Percentiles rank a stretch among this genome's conserved stretches.
Conservation (phyloP, 805 yeast species). For the Saturnispora halmiae region DNA sequence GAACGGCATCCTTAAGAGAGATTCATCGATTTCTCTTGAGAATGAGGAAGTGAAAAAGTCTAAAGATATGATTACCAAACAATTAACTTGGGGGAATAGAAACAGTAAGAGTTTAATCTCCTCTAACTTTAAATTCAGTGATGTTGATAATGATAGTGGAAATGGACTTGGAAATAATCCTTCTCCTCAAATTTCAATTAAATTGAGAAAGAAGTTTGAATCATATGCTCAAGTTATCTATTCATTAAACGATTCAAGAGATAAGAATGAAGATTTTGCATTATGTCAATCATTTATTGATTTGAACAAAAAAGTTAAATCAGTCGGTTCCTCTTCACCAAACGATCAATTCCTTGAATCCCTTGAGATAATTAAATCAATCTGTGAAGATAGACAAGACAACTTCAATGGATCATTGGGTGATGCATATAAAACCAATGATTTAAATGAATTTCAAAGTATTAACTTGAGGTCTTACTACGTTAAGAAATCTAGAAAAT, state of each 20-base stretch:
- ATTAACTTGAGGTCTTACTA: slow-evolving; percentile 36
- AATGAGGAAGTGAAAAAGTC: slow-evolving; percentile 15
- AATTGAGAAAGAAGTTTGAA: slow-evolving; percentile 49
- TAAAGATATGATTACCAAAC: slow-evolving; percentile 19
- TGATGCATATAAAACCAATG: slow-evolving; percentile 21
- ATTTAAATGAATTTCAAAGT: slow-evolving; percentile 26
- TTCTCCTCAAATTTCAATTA: slow-evolving; percentile 32
- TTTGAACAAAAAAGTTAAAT: slow-evolving; percentile 48
- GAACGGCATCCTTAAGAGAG: slow-evolving; percentile 41
- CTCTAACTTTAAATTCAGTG: slow-evolving; percentile 24
- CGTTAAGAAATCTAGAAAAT: slow-evolving; percentile 45
- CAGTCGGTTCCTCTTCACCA: no score
- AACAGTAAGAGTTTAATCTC: slow-evolving; percentile 24
- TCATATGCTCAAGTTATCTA: slow-evolving; percentile 64
- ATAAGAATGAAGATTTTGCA: slow-evolving; percentile 42
- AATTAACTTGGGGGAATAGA: slow-evolving; percentile 24
- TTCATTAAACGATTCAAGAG: slow-evolving; percentile 61
- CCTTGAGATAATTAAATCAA: slow-evolving; percentile 55
- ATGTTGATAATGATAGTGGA: slow-evolving; percentile 16
- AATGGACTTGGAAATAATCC: background rate
- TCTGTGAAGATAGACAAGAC: slow-evolving; percentile 32
- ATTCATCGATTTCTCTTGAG: slow-evolving; percentile 15
- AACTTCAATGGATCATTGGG: slow-evolving; percentile 27
- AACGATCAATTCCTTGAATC: slow-evolving; percentile 66
- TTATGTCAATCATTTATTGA: slow-evolving; percentile 53